Conservation (phyloP, 768 basidiomycete species). For the Leccinum longicurvipes region DNA sequence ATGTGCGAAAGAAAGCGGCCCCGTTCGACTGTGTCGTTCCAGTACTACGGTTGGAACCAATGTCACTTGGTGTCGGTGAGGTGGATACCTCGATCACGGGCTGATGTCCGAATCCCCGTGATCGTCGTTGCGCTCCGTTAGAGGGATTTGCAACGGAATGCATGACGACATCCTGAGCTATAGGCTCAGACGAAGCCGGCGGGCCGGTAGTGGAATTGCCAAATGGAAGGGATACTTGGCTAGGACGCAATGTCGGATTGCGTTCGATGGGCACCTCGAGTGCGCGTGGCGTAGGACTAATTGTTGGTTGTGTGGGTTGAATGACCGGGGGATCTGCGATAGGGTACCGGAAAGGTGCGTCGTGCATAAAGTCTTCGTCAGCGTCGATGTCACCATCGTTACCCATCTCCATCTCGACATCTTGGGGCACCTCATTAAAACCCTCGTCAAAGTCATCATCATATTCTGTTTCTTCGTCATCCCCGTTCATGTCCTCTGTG, state of each 20-base stretch:
- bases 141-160: conserved; percentile 35
- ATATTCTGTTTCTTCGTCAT: conserved; percentile 66
- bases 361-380: conserved; percentile 43
- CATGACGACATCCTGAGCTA: conserved; percentile 27
- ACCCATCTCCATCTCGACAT: conserved; percentile 34
- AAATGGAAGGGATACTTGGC: conserved; percentile 12
- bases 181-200: conserved; percentile 4
- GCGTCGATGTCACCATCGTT: conserved; percentile 41
- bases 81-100: conserved; percentile 61
- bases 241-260: conserved; percentile 24
- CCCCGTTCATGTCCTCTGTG: conserved; percentile 62
- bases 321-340: conserved; percentile 8
- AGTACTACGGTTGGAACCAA: conserved; percentile 52
- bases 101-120: conserved; percentile 43
- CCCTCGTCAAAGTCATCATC: conserved; percentile 44
- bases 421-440: conserved; percentile 28
- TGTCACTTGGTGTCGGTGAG: conserved; percentile 61
- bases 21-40: conserved; percentile 54
- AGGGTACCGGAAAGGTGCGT: conserved; percentile 29
- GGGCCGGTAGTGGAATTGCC: conserved; percentile 1
- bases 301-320: conserved; percentile 12
- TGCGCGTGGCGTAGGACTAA: conserved; percentile 10
- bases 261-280: conserved; percentile 31
- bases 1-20: conserved; percentile 59
- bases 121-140: conserved; percentile 37